Percentiles rank a stretch among this genome's conserved stretches.
Evolutionary conservation across 768 basidiomycete genomes (phyloP).

Genomic region (Tremella fuciformis): DNA sequence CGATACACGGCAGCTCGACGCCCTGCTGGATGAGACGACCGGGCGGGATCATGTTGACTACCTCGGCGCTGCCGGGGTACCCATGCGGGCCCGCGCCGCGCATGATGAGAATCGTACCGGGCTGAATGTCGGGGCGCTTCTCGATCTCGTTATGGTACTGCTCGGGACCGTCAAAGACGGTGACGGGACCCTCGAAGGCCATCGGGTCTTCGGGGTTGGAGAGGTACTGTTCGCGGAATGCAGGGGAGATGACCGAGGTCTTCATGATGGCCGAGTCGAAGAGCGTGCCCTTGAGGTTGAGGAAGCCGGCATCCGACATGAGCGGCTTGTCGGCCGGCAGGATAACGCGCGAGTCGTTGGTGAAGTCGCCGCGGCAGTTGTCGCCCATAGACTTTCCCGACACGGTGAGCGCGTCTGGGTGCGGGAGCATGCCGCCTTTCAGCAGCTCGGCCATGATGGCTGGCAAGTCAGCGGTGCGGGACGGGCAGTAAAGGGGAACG

Average conservation of each 20-base stretch:
- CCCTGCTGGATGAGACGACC: slow-evolving; percentile 46
- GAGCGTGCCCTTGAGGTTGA: slow-evolving; percentile 45
- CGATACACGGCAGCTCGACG: slow-evolving; percentile 50
- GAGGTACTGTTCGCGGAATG: slow-evolving; percentile 47
- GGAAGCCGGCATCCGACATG: slow-evolving; percentile 43
- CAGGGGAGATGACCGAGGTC: slow-evolving; percentile 47
- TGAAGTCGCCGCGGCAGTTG: slow-evolving; percentile 42
- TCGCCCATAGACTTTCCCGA: slow-evolving; percentile 43
- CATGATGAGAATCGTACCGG: slow-evolving; percentile 49
- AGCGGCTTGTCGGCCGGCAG: slow-evolving; percentile 41
- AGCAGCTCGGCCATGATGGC: slow-evolving; percentile 45
- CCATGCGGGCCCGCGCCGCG: slow-evolving; percentile 49
- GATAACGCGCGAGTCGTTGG: slow-evolving; percentile 47
- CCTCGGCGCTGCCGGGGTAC: slow-evolving; percentile 46
- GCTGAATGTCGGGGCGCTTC: slow-evolving; percentile 23
- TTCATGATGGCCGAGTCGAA: slow-evolving; percentile 52
- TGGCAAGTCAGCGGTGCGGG: slow-evolving; percentile 14
- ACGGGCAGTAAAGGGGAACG: neutral
- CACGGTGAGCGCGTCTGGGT: slow-evolving; percentile 40
- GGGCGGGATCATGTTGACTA: slow-evolving; percentile 52
- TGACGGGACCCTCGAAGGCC: slow-evolving; percentile 51
- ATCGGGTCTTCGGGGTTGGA: slow-evolving; percentile 47
- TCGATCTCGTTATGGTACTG: slow-evolving; percentile 49
- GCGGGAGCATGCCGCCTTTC: slow-evolving; percentile 30
- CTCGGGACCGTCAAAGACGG: slow-evolving; percentile 51